phyloP scores from a whole-genome alignment of 495 filamentous ascomycete genomes.

The Pyronema domesticum region DNA sequence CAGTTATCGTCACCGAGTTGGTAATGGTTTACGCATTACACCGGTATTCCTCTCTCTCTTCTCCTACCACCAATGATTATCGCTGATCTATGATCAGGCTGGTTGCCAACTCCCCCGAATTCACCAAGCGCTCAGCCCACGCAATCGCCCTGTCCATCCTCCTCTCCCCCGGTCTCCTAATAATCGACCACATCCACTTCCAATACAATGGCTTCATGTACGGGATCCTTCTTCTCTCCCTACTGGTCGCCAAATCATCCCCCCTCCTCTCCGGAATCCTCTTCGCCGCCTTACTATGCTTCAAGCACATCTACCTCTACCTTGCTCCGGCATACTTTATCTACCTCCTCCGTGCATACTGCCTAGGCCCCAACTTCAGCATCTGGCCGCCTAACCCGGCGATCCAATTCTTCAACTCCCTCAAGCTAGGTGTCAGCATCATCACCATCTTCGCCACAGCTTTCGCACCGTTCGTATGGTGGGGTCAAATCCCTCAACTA shows the following conservation, averaged over 20 bases:
- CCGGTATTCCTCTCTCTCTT: slow-evolving; percentile 32
- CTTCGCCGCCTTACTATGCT: slow-evolving; percentile 71
- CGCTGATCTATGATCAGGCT: neutral
- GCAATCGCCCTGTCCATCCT: slow-evolving; percentile 76
- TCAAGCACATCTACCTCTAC: slow-evolving; percentile 98
- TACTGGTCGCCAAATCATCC: slow-evolving; percentile 65
- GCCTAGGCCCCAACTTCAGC: slow-evolving; percentile 45
- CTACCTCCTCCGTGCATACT: slow-evolving; percentile 71
- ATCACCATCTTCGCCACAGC: slow-evolving; percentile 57
- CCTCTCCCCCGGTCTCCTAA: slow-evolving; percentile 78
- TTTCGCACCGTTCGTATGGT: slow-evolving; percentile 75
- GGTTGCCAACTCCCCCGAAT: slow-evolving; percentile 44
- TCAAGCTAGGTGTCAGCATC: slow-evolving; percentile 67
- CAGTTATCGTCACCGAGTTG: slow-evolving; percentile 75
- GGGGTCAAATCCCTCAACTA: slow-evolving; percentile 76
- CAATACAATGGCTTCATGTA: slow-evolving; percentile 98
- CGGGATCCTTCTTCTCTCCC: slow-evolving; percentile 66
- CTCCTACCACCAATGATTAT: no score
- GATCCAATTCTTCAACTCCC: slow-evolving; percentile 53
- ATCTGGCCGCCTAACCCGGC: slow-evolving; percentile 33
- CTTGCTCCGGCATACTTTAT: slow-evolving; percentile 93
- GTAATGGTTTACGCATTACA: slow-evolving; percentile 70
- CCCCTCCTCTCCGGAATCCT: slow-evolving; percentile 59
- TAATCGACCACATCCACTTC: slow-evolving; percentile 98
- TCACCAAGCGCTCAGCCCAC: slow-evolving; percentile 60